These are phyloP conservation scores for Penicillium sp. DNA, from an alignment of 2,329 filamentous ascomycete species.

Conservation along the genomic window DNA sequence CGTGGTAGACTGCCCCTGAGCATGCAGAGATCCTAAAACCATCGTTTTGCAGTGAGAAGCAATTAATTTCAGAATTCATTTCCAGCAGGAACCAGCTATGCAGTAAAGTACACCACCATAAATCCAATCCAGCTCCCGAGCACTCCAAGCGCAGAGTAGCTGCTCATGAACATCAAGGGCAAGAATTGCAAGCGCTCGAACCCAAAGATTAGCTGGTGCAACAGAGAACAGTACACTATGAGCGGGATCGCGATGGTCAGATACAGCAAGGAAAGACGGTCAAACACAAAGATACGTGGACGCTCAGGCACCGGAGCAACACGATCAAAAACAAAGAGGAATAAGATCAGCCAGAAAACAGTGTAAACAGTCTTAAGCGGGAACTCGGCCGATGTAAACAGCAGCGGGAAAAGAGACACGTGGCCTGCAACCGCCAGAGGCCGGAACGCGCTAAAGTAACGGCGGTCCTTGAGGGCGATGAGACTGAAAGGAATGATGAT, in stretches of 20 bases:
- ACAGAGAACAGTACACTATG: constrained; percentile 75
- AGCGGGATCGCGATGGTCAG: constrained; percentile 86
- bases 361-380: constrained; percentile 75
- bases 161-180: not conserved
- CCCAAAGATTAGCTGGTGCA: constrained; percentile 47
- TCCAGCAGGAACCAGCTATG: not conserved
- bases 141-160: not conserved
- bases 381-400: constrained; percentile 93
- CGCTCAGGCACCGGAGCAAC: constrained; percentile 80
- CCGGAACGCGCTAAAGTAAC: constrained; percentile 87
- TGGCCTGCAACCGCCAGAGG: constrained; percentile 91
- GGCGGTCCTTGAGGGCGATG: constrained; percentile 78
- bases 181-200: constrained; percentile 22
- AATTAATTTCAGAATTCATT: too few relatives aligned
- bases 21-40: too few relatives aligned
- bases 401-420: constrained; percentile 80
- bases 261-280: constrained; percentile 81
- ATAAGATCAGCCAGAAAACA: constrained; percentile 83
- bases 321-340: constrained; percentile 78
- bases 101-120: not conserved
- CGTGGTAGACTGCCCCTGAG: too few relatives aligned
- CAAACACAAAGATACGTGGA: constrained; percentile 82
- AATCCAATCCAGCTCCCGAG: not conserved
- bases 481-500: constrained; percentile 95
- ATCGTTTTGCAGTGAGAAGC: too few relatives aligned